Evolutionary conservation across 306 rosid genomes (phyloP).

Genomic region (Pterocarpus macrocarpus): DNA sequence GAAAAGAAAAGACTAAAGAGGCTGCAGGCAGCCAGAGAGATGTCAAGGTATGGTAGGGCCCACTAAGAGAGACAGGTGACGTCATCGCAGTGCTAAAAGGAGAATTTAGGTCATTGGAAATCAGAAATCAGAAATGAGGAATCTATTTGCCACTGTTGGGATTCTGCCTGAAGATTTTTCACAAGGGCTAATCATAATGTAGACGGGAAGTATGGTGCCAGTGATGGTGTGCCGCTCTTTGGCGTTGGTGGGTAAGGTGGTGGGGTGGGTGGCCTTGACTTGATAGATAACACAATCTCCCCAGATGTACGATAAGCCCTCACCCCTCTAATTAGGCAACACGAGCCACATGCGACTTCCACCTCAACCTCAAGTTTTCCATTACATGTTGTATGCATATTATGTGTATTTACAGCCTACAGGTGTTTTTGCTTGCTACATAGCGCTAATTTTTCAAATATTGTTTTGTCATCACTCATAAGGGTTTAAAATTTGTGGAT

Average conservation of each 20-base stretch:
- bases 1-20: slow-evolving; percentile 50
- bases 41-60: slow-evolving; percentile 55
- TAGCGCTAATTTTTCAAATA: slow-evolving; percentile 27
- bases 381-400: background rate
- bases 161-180: slow-evolving; percentile 86
- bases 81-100: slow-evolving; percentile 54
- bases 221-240: slow-evolving; percentile 49
- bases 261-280: slow-evolving; percentile 51
- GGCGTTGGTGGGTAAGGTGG: slow-evolving; percentile 52
- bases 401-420: no score
- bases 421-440: background rate
- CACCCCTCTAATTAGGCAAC: slow-evolving; percentile 14
- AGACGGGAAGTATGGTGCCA: slow-evolving; percentile 50
- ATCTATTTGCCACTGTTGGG: slow-evolving; percentile 73
- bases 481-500: slow-evolving; percentile 50
- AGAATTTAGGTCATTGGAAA: slow-evolving; percentile 57
- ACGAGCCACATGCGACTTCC: slow-evolving; percentile 43
- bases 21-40: slow-evolving; percentile 47
- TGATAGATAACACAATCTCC: slow-evolving; percentile 50
- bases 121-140: slow-evolving; percentile 52
- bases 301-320: slow-evolving; percentile 44
- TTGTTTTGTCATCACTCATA: slow-evolving; percentile 27
- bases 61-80: slow-evolving; percentile 7
- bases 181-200: slow-evolving; percentile 56
- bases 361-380: slow-evolving; percentile 14